Conservation (phyloP, 129 eudicot species). For the Arctium minus region DNA sequence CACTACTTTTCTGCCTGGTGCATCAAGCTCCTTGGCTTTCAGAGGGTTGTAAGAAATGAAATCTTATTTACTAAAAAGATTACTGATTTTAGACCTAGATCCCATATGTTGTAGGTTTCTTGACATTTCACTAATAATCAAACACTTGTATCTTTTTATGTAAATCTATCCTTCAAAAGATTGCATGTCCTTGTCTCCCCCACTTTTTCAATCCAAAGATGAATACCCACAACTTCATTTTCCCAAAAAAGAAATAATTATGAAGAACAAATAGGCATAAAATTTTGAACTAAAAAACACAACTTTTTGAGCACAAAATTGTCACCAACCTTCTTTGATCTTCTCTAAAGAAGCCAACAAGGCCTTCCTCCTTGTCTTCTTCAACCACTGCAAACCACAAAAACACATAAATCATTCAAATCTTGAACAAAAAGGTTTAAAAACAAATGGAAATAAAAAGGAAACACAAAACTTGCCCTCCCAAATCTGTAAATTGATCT, state of each 20-base stretch:
- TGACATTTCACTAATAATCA: neutral
- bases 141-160: neutral
- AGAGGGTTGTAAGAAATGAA: neutral
- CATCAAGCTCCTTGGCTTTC: neutral
- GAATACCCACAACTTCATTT: neutral
- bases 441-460: neutral
- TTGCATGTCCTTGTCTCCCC: neutral
- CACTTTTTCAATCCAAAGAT: neutral
- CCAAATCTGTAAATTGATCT: conserved; percentile 89
- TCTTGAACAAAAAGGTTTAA: neutral
- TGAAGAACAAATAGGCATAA: neutral
- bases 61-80: neutral
- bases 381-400: conserved; percentile 63
- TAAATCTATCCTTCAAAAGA: neutral
- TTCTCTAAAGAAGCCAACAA: conserved; percentile 87
- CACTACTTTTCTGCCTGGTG: neutral
- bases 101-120: neutral
- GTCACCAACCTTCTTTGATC: conserved; percentile 75
- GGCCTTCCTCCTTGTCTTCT: conserved; percentile 87
- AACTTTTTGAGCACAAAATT: conserved; percentile 3
- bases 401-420: conserved; percentile 5
- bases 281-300: neutral
- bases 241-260: conserved; percentile 3
- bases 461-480: conserved; percentile 43
- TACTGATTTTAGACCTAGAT: conserved; percentile 5